Evolutionary conservation across 345 rosid genomes (phyloP).

Genomic region (Camelina laxa): DNA sequence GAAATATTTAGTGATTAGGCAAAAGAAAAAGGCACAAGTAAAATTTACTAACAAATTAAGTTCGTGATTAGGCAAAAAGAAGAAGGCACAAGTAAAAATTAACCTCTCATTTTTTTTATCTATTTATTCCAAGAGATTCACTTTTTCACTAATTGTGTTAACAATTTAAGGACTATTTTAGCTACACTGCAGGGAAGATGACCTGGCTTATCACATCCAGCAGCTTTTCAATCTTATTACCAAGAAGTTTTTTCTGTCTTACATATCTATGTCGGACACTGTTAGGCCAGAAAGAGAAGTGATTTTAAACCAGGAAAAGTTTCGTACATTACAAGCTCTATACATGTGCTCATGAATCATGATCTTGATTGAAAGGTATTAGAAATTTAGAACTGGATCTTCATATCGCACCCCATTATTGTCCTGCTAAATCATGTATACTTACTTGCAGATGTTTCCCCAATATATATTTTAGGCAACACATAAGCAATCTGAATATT

Average conservation of each 20-base stretch:
- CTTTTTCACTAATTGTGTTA: slow-evolving; percentile 8
- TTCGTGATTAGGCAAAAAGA: background rate
- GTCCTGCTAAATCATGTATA: slow-evolving; percentile 12
- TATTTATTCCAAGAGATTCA: slow-evolving; percentile 4
- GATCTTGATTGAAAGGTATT: slow-evolving; percentile 64
- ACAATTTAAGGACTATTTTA: slow-evolving; percentile 17
- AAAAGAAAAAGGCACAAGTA: too few species aligned
- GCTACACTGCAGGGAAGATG: slow-evolving; percentile 75
- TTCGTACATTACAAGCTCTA: slow-evolving; percentile 27
- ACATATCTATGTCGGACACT: slow-evolving; percentile 74
- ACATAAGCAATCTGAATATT: slow-evolving; percentile 60
- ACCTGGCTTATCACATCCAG: slow-evolving; percentile 80
- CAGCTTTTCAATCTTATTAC: slow-evolving; percentile 89
- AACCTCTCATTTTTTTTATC: slow-evolving; percentile 3
- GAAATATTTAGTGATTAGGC: background rate
- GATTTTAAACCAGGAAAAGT: slow-evolving; percentile 30
- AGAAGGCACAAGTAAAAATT: background rate
- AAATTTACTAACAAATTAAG: background rate
- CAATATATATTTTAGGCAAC: slow-evolving; percentile 60
- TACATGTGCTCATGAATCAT: slow-evolving; percentile 80
- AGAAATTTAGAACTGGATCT: slow-evolving; percentile 15
- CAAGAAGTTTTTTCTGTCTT: slow-evolving; percentile 70
- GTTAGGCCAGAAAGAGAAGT: slow-evolving; percentile 43
- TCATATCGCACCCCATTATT: background rate
- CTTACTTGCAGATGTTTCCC: slow-evolving; percentile 58